These are phyloP conservation scores for Pisolithus marmoratus DNA, from an alignment of 768 basidiomycete genomes.

Conservation along the genomic window DNA sequence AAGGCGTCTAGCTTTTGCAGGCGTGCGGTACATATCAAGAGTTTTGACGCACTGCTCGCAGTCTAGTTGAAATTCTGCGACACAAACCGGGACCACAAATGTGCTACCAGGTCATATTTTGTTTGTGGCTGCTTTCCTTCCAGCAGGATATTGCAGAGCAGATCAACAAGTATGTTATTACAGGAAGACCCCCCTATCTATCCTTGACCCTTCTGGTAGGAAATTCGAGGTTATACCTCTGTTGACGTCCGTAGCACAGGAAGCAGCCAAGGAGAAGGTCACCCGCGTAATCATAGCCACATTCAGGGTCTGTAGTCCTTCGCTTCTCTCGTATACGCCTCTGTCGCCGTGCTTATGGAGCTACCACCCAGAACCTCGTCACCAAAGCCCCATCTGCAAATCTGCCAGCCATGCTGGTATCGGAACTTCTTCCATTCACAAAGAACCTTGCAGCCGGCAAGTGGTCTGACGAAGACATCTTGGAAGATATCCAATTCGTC, in stretches of 20 bases:
- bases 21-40: background rate
- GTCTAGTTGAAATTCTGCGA: conserved; percentile 79
- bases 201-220: conserved; percentile 37
- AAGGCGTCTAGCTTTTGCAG: conserved; percentile 4
- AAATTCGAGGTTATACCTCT: conserved; percentile 87
- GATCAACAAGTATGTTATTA: conserved; percentile 68
- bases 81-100: conserved; percentile 85
- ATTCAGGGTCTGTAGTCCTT: conserved; percentile 54
- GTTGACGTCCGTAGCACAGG: conserved; percentile 77
- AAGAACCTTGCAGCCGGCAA: conserved; percentile 81
- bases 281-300: conserved; percentile 90
- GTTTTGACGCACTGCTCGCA: conserved; percentile 22
- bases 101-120: conserved; percentile 91
- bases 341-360: background rate
- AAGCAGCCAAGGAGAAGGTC: conserved; percentile 95
- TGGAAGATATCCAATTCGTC: conserved; percentile 87
- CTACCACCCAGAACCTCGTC: conserved; percentile 71
- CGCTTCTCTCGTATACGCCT: background rate
- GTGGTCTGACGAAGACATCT: conserved; percentile 92
- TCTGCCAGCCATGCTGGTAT: conserved; percentile 88
- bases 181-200: background rate
- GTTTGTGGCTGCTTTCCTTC: conserved; percentile 92
- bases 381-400: conserved; percentile 82
- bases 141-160: conserved; percentile 80
- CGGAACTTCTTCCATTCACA: conserved; percentile 78